phyloP scores from a whole-genome alignment of 148 eudicot species.

The Rhododendron simsii region DNA sequence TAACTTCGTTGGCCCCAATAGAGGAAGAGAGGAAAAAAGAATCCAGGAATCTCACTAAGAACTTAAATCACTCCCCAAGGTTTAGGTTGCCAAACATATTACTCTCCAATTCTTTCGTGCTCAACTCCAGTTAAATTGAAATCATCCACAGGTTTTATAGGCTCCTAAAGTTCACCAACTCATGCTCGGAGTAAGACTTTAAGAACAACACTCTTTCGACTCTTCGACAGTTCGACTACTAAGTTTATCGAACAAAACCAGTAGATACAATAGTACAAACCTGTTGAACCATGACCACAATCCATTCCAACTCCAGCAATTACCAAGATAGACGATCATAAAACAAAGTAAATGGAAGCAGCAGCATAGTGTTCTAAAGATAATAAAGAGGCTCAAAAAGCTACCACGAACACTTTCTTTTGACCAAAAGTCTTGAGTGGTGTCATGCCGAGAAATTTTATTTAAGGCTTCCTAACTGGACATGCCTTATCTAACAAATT shows the following conservation, averaged over 20 bases:
- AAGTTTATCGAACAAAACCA: not conserved
- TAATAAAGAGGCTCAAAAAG: not conserved
- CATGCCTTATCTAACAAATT: not conserved
- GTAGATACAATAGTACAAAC: not conserved
- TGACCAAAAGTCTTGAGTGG: not conserved
- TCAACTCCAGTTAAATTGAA: not conserved
- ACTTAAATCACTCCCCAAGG: not conserved
- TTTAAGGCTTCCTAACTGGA: not conserved
- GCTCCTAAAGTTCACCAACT: not conserved
- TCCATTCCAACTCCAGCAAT: not conserved
- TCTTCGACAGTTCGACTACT: not conserved
- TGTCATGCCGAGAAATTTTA: not conserved
- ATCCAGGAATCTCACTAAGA: constrained; percentile 1
- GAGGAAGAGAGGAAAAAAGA: not conserved
- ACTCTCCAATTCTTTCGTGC: not conserved
- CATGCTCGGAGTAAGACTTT: not conserved
- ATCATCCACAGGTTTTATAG: not conserved
- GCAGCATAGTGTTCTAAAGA: not conserved
- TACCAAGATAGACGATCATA: not conserved
- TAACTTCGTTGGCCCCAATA: not conserved
- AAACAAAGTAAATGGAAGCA: not conserved
- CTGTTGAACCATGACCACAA: not conserved
- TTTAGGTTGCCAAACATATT: not conserved
- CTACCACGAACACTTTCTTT: not conserved
- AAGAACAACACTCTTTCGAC: not conserved